Evolutionary conservation across 345 rosid species (phyloP), one percentile per base, ranked within the genome.

Genomic region (Cochlearia excelsa): DNA sequence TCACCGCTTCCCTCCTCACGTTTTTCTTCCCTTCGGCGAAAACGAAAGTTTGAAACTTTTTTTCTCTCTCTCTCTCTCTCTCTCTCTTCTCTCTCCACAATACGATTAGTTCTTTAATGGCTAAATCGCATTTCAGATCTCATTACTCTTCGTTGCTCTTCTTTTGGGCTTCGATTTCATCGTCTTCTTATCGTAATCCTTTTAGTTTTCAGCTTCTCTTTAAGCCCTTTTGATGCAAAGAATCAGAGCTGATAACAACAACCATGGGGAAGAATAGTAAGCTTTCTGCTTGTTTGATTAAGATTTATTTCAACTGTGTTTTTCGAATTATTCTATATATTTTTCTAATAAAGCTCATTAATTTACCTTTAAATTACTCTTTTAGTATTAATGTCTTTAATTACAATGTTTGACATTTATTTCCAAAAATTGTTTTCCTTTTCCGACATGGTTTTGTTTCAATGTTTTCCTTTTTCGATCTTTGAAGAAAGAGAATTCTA

Each of bases 251-350:
- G 46, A 23, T 11, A 30, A 26, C 7, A 11, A 9, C n/a, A 38
- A 60, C 55, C 70, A 89, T 90, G 23, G 97, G 93, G 95, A 33
- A 33, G 35, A 33, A 16, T 16, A 33, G 96, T 88, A 73, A 78
- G 85, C 52, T 33, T 63, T 16, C 23, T 16, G 23, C 23, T 16
- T 16, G 23, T 16, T 16, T 16, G 23, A 16, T 16, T 16, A 16
- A 16, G 23, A 16, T 16, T 16, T 16, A 16, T 16, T 16, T 16
- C 23, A 16, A 16, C 23, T 16, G 0, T 16, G 23, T 16, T 16
- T 16, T 16, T 16, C 23, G 23, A 16, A 16, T 16, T 16, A 16
- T 16, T 16, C 23, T 16, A 16, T 16, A 16, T 16, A 16, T 16
- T 16, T 16, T 16, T 16, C 23, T 16, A 16, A 16, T 16, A 16